Conservation (phyloP, 2,329 filamentous ascomycete species). For the Colletotrichum nymphaeae region DNA sequence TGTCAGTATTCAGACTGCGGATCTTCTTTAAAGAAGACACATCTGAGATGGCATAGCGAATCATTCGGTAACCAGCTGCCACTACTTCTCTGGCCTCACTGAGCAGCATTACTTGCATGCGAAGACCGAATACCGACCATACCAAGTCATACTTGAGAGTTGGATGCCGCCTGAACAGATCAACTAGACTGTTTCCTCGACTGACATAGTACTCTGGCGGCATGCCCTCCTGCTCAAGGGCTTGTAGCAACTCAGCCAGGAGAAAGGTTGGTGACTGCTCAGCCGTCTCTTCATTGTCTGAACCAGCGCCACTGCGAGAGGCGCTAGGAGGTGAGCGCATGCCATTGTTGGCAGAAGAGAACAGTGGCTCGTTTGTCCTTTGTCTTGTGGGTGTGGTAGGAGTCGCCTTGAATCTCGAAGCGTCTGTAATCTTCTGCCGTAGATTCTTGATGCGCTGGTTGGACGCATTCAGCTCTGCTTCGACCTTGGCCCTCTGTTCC, state of each 20-base stretch:
- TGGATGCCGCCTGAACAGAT: slow-evolving; percentile 92
- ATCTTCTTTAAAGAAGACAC: slow-evolving; percentile 90
- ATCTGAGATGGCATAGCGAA: slow-evolving; percentile 94
- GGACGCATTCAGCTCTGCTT: slow-evolving; percentile 90
- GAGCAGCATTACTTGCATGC: slow-evolving; percentile 95
- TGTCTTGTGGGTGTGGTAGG: slow-evolving; percentile 64
- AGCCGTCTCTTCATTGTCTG: slow-evolving; percentile 73
- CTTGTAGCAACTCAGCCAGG: slow-evolving; percentile 89
- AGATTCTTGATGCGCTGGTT: slow-evolving; percentile 77
- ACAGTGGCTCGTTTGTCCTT: slow-evolving; percentile 59
- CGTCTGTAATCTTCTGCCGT: slow-evolving; percentile 69
- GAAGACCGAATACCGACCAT: slow-evolving; percentile 93
- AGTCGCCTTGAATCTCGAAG: slow-evolving; percentile 61
- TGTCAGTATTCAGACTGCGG: slow-evolving; percentile 88
- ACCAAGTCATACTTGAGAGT: slow-evolving; percentile 96
- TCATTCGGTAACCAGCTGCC: slow-evolving; percentile 92
- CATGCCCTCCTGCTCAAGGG: slow-evolving; percentile 88
- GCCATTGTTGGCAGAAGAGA: slow-evolving; percentile 53
- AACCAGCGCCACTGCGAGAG: slow-evolving; percentile 66
- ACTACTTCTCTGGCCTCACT: slow-evolving; percentile 97
- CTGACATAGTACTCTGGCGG: slow-evolving; percentile 95
- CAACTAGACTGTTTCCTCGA: slow-evolving; percentile 91
- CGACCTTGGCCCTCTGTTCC: slow-evolving; percentile 81
- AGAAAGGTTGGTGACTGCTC: slow-evolving; percentile 90
- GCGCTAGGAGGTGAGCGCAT: slow-evolving; percentile 69